Evolutionary conservation across 371 early-diverging fungal species (phyloP).

Genomic region (Mucor racemosus): DNA sequence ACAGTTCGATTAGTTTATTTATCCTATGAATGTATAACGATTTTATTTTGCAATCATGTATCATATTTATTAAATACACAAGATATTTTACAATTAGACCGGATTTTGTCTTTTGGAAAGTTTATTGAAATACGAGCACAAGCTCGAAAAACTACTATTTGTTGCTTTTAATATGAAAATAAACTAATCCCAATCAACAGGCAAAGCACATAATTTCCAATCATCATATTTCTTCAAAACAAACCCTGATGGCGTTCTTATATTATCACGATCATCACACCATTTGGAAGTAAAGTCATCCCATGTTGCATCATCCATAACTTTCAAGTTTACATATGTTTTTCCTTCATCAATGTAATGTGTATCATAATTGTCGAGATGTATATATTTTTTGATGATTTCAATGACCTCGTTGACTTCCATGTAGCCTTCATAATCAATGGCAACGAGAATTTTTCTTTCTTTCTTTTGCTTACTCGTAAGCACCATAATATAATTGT

Average conservation of each 20-base stretch:
- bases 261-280: background rate
- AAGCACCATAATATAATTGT: no score
- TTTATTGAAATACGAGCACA: no score
- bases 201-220: background rate
- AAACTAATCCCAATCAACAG: background rate
- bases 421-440: background rate
- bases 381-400: background rate
- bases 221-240: constrained; percentile 3
- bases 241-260: background rate
- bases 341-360: constrained; percentile 1
- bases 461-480: background rate
- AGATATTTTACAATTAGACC: no score
- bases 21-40: no score
- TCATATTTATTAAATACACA: no score
- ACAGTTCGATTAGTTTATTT: no score
- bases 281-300: background rate
- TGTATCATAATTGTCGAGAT: background rate
- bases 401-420: background rate
- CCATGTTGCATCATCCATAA: constrained; percentile 3
- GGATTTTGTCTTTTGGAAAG: no score
- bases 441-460: constrained; percentile 3
- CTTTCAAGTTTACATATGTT: background rate
- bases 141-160: no score
- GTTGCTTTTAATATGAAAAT: no score
- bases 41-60: no score